These are phyloP conservation scores for Passiflora organensis DNA, from an alignment of 345 rosid genomes.

Conservation along the genomic window DNA sequence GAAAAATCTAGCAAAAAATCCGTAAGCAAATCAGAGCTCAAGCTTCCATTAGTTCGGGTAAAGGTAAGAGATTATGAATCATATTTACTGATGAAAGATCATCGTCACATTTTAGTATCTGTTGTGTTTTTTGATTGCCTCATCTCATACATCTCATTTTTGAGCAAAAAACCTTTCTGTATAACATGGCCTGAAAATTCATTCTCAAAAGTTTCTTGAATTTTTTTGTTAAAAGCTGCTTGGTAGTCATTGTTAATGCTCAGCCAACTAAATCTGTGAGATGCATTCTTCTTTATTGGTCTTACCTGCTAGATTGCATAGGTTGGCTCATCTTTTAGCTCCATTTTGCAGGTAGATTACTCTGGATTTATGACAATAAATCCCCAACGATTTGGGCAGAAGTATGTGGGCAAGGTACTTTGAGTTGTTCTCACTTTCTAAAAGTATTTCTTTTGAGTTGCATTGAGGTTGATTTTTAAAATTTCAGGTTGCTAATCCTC, in stretches of 20 bases:
- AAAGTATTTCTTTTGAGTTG: slow-evolving; percentile 9
- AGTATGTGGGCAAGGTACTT: slow-evolving; percentile 94
- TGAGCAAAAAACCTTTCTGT: too few relatives aligned
- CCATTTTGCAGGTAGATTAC: slow-evolving; percentile 74
- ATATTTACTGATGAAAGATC: neutral
- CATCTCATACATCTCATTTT: too few relatives aligned
- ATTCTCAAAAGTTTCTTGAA: too few relatives aligned
- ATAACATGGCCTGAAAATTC: too few relatives aligned
- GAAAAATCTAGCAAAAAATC: slow-evolving; percentile 63
- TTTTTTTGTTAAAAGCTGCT: too few relatives aligned
- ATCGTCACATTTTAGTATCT: slow-evolving; percentile 6
- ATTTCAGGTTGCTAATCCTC: slow-evolving; percentile 94
- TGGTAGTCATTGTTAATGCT: too few relatives aligned
- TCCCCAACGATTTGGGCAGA: slow-evolving; percentile 98
- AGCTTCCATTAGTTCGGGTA: slow-evolving; percentile 81
- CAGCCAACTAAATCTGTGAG: too few relatives aligned
- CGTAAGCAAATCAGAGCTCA: slow-evolving; percentile 54
- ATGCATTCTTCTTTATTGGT: too few relatives aligned
- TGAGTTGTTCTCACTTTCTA: slow-evolving; percentile 7
- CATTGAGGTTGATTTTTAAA: neutral
- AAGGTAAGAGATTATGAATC: slow-evolving; percentile 45
- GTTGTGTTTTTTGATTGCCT: neutral
- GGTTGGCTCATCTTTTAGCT: too few relatives aligned
- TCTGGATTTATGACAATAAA: slow-evolving; percentile 98
- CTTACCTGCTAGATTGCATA: neutral